Evolutionary conservation across 768 basidiomycete genomes (phyloP).

Genomic region (Boletus fagicola): DNA sequence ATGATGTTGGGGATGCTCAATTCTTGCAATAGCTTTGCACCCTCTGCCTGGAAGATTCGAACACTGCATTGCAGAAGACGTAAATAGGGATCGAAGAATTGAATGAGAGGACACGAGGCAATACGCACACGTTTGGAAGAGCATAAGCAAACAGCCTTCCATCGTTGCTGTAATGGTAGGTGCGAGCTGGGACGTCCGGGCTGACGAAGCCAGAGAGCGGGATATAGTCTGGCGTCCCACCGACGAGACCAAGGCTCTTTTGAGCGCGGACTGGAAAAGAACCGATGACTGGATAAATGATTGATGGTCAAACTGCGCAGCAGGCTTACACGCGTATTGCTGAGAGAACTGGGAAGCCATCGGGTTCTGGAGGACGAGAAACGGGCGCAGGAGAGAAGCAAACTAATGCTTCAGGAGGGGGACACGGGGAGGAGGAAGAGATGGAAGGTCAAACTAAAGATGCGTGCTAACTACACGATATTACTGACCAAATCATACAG

Average conservation of each 20-base stretch:
- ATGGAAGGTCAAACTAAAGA: conserved; percentile 26
- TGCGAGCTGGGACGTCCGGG: conserved; percentile 72
- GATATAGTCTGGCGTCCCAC: conserved; percentile 74
- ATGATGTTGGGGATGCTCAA: conserved; percentile 71
- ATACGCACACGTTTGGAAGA: conserved; percentile 65
- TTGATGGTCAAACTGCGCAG: conserved; percentile 4
- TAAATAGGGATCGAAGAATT: conserved; percentile 11
- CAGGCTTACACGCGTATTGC: conserved; percentile 81
- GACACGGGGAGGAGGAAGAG: conserved; percentile 18
- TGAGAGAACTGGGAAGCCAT: conserved; percentile 78
- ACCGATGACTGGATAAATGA: conserved; percentile 17
- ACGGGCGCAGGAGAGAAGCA: conserved; percentile 56
- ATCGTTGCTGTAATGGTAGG: conserved; percentile 80
- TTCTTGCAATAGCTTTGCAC: conserved; percentile 70
- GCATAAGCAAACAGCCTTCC: conserved; percentile 87
- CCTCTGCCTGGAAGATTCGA: conserved; percentile 73
- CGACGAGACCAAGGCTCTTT: conserved; percentile 86
- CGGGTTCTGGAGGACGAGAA: conserved; percentile 31
- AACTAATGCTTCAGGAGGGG: conserved; percentile 71
- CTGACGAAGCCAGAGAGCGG: conserved; percentile 59
- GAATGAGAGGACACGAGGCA: conserved; percentile 17
- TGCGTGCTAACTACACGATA: neutral
- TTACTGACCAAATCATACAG: neutral
- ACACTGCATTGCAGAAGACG: conserved; percentile 45
- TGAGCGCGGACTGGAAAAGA: conserved; percentile 77